Conservation (phyloP, 441 rosid genomes). For the Populus hybrid region DNA sequence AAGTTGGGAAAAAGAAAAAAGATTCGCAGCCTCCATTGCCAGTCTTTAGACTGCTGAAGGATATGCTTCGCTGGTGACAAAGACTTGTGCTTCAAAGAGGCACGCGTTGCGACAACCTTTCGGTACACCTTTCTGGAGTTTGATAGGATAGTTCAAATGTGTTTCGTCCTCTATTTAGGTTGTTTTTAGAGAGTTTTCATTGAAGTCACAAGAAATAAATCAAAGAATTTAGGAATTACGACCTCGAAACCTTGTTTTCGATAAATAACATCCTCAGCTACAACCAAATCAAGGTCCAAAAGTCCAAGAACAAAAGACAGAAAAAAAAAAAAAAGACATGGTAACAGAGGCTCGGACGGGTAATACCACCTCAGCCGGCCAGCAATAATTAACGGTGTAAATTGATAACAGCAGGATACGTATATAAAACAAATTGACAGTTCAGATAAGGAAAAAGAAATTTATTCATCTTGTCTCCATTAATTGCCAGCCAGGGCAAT, state of each 20-base stretch:
- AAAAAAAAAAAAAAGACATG: background rate
- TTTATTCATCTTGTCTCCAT: background rate
- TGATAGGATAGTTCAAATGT: background rate
- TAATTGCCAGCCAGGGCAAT: background rate
- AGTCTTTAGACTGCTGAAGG: too few relatives aligned
- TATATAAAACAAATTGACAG: too few relatives aligned
- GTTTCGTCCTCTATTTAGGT: background rate
- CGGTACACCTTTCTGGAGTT: background rate
- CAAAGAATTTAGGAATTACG: background rate
- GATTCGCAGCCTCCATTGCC: too few relatives aligned
- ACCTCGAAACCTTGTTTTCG: background rate
- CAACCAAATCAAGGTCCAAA: background rate
- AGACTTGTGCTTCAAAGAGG: background rate
- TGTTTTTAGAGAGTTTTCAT: background rate
- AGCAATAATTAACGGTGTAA: background rate
- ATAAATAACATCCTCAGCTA: too few relatives aligned
- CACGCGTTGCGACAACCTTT: background rate
- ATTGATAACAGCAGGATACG: background rate
- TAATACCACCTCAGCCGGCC: background rate
- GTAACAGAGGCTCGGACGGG: background rate
- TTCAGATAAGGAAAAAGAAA: too few relatives aligned
- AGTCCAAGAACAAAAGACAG: too few relatives aligned
- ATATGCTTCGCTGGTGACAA: background rate
- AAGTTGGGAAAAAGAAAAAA: too few relatives aligned
- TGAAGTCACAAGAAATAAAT: background rate